phyloP scores from a whole-genome alignment of 2,329 filamentous ascomycete species.

The Trichoderma guizhouense region DNA sequence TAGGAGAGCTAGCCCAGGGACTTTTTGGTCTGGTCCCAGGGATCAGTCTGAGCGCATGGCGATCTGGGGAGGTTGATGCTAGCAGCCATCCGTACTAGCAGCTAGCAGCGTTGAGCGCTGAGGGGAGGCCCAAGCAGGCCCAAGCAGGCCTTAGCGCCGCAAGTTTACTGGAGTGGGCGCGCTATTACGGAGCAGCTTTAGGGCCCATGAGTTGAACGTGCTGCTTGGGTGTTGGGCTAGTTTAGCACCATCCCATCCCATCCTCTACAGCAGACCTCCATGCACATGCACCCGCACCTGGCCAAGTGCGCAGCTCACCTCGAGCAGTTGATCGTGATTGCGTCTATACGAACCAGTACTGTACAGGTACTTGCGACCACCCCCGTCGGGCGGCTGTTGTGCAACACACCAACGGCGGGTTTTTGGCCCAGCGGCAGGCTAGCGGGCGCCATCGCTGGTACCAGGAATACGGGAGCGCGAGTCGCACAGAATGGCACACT shows the following conservation, averaged over 20 bases:
- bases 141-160: background rate
- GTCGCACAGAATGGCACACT: background rate
- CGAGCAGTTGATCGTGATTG: background rate
- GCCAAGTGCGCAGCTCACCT: background rate
- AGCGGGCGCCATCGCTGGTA: conserved; percentile 12
- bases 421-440: background rate
- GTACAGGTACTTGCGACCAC: background rate
- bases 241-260: background rate
- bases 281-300: background rate
- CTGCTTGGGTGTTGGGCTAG: background rate
- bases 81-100: background rate
- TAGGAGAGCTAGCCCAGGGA: background rate
- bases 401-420: conserved; percentile 16
- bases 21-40: background rate
- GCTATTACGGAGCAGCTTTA: background rate
- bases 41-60: background rate
- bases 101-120: background rate
- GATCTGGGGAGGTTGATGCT: conserved; percentile 11
- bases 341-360: background rate
- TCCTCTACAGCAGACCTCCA: background rate
- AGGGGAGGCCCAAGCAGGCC: background rate
- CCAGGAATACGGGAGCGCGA: background rate
- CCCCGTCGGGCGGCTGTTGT: conserved; percentile 9
- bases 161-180: background rate
- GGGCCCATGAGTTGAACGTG: background rate